Percentiles rank a stretch among this genome's conserved stretches.
Conservation (phyloP, 1,139 yeast genomes). For the Saccharomycopsis hybrid region DNA sequence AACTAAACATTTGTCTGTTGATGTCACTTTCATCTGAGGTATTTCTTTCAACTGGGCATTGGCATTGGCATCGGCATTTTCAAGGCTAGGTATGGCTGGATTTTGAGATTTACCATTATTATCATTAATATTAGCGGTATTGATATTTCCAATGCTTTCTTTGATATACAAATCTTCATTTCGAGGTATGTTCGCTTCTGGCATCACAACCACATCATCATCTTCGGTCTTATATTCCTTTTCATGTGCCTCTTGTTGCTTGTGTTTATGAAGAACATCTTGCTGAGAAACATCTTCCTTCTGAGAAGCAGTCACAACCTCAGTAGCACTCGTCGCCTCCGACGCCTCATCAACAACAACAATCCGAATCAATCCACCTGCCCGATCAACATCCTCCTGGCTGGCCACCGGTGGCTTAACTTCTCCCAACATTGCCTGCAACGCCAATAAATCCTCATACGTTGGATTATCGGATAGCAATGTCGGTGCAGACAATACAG, state of each 20-base stretch:
- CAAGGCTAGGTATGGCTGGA: no score
- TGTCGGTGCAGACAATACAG: constrained; percentile 40
- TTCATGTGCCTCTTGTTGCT: no score
- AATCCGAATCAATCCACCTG: constrained; percentile 33
- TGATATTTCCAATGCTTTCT: not conserved
- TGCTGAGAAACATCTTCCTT: no score
- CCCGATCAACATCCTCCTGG: constrained; percentile 32
- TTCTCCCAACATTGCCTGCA: constrained; percentile 40
- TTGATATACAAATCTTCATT: no score
- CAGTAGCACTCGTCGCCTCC: constrained; percentile 1
- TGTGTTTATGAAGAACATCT: not conserved
- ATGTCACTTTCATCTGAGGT: constrained; percentile 2
- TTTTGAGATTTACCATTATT: no score
- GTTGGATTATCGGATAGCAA: constrained; percentile 42
- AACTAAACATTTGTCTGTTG: constrained; percentile 39
- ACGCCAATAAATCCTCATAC: constrained; percentile 40
- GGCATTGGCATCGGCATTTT: no score
- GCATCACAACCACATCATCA: no score
- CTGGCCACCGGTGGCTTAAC: constrained; percentile 40
- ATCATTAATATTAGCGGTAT: no score
- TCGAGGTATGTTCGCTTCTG: no score
- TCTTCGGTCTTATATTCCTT: no score
- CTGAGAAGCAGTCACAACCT: not conserved
- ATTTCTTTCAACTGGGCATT: not conserved
- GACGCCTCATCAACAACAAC: constrained; percentile 11